phyloP scores from a whole-genome alignment of 192 early-diverging fungal species.

The Coemansia sp. region DNA sequence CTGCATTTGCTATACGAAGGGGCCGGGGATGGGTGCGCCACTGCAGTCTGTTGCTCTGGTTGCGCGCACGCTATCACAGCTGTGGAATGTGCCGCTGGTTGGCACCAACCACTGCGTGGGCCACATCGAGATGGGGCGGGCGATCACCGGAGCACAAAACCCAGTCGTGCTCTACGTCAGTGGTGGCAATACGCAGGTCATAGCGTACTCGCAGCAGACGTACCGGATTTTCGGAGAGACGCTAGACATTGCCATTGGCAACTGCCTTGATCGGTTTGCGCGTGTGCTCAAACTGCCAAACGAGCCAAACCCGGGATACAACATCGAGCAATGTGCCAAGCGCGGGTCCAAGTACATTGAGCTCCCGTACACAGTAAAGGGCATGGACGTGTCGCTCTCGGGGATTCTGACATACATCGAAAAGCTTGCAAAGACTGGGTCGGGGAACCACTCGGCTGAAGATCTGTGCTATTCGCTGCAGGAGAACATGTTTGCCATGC shows the following conservation, averaged over 20 bases:
- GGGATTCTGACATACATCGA: constrained; percentile 95
- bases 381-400: constrained; percentile 98
- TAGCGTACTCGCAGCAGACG: constrained; percentile 91
- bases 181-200: constrained; percentile 99
- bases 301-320: constrained; percentile 96
- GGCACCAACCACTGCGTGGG: constrained; percentile 98
- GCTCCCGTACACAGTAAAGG: constrained; percentile 96
- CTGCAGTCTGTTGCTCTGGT: constrained; percentile 86
- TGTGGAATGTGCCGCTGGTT: constrained; percentile 91
- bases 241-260: constrained; percentile 97
- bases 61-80: constrained; percentile 86
- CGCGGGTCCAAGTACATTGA: constrained; percentile 83
- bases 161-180: constrained; percentile 97
- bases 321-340: constrained; percentile 95
- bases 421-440: constrained; percentile 61
- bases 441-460: constrained; percentile 65
- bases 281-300: constrained; percentile 90
- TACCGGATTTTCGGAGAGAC: constrained; percentile 99
- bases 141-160: constrained; percentile 91
- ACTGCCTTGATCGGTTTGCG: constrained; percentile 97
- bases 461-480: constrained; percentile 98
- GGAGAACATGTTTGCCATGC: constrained; percentile 98
- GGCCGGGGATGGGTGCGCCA: constrained; percentile 98
- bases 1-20: constrained; percentile 97
- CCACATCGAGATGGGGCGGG: constrained; percentile 98